Evolutionary conservation across 2,329 filamentous ascomycete species (phyloP), one percentile per base, ranked within the genome.

Genomic region (Pseudocercospora macadamiae): DNA sequence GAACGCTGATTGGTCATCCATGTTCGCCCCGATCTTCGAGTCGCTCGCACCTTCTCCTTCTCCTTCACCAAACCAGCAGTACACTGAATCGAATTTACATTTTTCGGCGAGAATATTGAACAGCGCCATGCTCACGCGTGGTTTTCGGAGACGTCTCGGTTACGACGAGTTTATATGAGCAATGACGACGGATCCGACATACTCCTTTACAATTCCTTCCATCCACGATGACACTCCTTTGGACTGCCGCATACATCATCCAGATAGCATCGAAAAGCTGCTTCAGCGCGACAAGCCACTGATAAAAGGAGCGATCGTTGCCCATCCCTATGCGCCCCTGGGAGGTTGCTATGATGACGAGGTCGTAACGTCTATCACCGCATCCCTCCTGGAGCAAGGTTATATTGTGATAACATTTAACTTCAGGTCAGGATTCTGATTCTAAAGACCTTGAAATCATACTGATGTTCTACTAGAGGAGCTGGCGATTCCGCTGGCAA

Each of bases 381-480:
- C 79, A 1, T 75, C 88, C 58, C 79, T 96, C 45, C 73, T 96
- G n/a, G 78, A 82, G 3, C 76, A 81, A 53, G 90, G 90, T 1
- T 96, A 86, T 68, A 73, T 96, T 1, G 89, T 97, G 2, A 88
- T 83, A 6, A 96, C 91, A 0, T 97, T 97, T 75, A 97, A 97
- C 71, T 97, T 97, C 73, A 84, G 93, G 89, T 93, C 78, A 53
- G 75, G 63, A 18, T 6, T 18, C 18, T 16, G n/a, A n/a, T n/a
- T n/a, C n/a, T n/a, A n/a, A n/a, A 53, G 19, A 10, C 19, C 12
- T 8, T 14, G 8, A 3, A 23, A 19, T 3, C 6, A 42, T n/a
- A 44, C 68, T 68, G 64, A 68, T 51, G 0, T 28, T 26, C 26
- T 47, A 14, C 3, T 61, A 96, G 93, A 76, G 93, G 93, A 51